A percentile compares a stretch with the other conserved stretches of the same genome.
These are phyloP conservation scores for Murraya paniculata DNA, from an alignment of 345 rosid species.

Conservation along the genomic window DNA sequence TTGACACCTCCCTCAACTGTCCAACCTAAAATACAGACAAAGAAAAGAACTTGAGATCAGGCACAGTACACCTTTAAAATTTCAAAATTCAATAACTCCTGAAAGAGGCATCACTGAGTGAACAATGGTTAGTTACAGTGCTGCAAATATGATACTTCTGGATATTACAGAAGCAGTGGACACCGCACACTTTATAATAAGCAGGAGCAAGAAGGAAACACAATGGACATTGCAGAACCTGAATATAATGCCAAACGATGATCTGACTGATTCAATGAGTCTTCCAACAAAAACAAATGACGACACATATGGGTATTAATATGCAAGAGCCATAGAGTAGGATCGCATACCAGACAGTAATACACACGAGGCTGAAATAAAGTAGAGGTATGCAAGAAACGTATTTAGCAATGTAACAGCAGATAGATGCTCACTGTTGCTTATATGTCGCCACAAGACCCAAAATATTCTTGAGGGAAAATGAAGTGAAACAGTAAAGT, in stretches of 20 bases:
- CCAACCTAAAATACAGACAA: constrained; percentile 50
- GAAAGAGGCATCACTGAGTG: background rate
- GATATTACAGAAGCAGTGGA: background rate
- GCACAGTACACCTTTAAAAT: background rate
- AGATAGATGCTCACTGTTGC: background rate
- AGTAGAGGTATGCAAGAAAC: background rate
- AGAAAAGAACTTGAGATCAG: background rate
- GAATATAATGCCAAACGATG: background rate
- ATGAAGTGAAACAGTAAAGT: background rate
- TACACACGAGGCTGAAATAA: background rate
- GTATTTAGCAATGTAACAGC: background rate
- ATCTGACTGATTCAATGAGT: background rate
- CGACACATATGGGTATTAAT: background rate
- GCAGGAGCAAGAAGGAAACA: background rate
- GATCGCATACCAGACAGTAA: background rate
- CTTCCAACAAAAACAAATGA: background rate
- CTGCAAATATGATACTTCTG: background rate
- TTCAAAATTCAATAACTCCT: background rate
- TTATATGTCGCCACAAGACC: background rate
- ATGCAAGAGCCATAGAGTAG: background rate
- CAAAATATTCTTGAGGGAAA: background rate
- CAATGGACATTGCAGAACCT: background rate
- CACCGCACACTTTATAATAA: background rate
- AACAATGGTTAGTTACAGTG: background rate
- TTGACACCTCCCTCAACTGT: constrained; percentile 59